phyloP scores from a whole-genome alignment of 768 basidiomycete species.

The Lactifluus hygrophoroides region DNA sequence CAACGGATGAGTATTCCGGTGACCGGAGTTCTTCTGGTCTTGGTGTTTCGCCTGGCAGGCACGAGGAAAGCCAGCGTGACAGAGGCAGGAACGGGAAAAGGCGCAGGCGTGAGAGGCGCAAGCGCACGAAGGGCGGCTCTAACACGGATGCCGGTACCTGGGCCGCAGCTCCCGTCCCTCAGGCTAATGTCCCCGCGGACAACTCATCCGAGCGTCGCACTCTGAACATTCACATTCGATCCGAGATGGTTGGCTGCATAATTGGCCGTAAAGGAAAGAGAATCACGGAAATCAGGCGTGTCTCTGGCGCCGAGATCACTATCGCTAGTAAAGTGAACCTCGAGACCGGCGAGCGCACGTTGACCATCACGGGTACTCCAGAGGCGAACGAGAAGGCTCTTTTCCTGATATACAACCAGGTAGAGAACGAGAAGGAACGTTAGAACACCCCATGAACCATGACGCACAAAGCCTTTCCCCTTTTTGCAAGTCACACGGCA shows the following conservation, averaged over 20 bases:
- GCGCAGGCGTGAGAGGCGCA: conserved; percentile 34
- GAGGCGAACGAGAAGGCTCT: conserved; percentile 97
- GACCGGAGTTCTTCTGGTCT: conserved; percentile 47
- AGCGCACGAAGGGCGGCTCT: conserved; percentile 56
- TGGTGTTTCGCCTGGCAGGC: conserved; percentile 30
- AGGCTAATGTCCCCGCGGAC: too few relatives aligned
- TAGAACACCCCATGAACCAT: too few relatives aligned
- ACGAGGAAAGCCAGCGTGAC: background rate
- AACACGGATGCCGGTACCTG: conserved; percentile 38
- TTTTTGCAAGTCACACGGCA: too few relatives aligned
- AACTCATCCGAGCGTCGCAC: conserved; percentile 75
- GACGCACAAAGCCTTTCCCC: too few relatives aligned
- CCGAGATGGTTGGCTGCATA: conserved; percentile 97
- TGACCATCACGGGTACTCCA: conserved; percentile 93
- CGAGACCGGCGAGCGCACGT: conserved; percentile 98
- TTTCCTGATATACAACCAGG: conserved; percentile 92
- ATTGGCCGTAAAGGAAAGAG: conserved; percentile 96
- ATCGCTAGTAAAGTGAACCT: conserved; percentile 98
- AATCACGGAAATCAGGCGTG: conserved; percentile 97
- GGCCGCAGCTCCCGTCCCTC: too few relatives aligned
- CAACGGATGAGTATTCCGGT: conserved; percentile 55
- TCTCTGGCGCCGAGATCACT: conserved; percentile 95
- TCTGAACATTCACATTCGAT: conserved; percentile 97
- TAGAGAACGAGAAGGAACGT: conserved; percentile 88
- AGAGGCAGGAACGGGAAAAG: background rate